phyloP scores from a whole-genome alignment of 108 stramenopile species.

The Nitzschia palea region DNA sequence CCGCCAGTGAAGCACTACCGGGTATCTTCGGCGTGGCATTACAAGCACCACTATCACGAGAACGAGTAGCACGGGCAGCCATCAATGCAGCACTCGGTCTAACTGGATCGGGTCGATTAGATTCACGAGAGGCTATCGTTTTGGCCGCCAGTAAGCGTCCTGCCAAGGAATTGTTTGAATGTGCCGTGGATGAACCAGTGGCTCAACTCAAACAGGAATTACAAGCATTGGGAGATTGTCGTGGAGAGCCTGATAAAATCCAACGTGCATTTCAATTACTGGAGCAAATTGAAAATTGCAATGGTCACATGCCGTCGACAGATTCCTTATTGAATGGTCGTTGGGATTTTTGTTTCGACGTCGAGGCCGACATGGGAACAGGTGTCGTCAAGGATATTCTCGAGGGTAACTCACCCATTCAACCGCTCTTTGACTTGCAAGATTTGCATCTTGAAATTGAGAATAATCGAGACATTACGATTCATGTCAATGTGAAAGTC shows the following conservation, averaged over 20 bases:
- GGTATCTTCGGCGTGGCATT: background rate
- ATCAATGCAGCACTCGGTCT: background rate
- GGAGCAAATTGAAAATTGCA: conserved; percentile 4
- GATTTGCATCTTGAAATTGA: background rate
- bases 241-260: background rate
- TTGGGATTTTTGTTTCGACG: conserved; percentile 6
- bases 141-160: background rate
- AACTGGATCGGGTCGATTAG: background rate
- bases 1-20: background rate
- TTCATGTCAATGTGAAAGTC: conserved; percentile 4
- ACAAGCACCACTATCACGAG: background rate
- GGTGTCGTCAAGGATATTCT: conserved; percentile 4
- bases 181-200: background rate
- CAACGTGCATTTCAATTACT: background rate
- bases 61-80: background rate
- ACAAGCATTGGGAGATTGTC: background rate
- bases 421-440: background rate
- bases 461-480: conserved; percentile 3
- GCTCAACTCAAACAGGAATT: background rate
- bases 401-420: background rate
- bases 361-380: background rate
- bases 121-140: background rate
- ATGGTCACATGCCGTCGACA: background rate
- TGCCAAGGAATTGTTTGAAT: conserved; percentile 4
- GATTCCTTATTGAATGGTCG: background rate